phyloP scores from a whole-genome alignment of 169 alveolate genomes.

The Eimeria tenella region DNA sequence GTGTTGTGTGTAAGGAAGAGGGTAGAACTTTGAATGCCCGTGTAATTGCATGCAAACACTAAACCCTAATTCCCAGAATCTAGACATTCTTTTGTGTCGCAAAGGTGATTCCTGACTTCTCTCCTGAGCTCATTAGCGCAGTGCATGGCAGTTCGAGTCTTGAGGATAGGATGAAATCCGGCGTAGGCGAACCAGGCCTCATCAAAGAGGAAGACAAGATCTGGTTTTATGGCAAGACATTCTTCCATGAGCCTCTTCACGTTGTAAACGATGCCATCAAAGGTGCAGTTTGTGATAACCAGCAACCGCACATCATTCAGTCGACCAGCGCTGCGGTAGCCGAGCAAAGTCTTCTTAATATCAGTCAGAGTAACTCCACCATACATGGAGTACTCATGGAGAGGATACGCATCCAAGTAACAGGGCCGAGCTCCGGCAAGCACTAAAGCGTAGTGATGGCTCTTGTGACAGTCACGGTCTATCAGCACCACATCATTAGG shows the following conservation, averaged over 20 bases:
- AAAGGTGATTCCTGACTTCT: not conserved
- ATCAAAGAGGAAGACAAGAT: conserved; percentile 83
- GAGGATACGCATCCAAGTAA: conserved; percentile 85
- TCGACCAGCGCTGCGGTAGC: conserved; percentile 79
- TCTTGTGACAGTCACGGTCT: conserved; percentile 86
- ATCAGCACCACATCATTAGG: conserved; percentile 86
- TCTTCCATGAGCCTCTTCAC: conserved; percentile 84
- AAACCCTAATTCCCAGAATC: not conserved
- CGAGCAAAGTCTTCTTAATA: conserved; percentile 82
- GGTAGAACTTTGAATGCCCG: not conserved
- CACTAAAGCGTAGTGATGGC: conserved; percentile 86
- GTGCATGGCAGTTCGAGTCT: conserved; percentile 84
- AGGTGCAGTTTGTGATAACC: conserved; percentile 84
- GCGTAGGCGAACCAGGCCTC: conserved; percentile 88
- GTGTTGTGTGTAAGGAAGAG: not conserved
- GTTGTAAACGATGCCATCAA: conserved; percentile 86
- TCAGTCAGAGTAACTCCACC: conserved; percentile 84
- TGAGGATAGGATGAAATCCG: conserved; percentile 84
- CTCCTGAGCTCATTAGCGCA: conserved; percentile 83
- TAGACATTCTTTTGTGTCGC: not conserved
- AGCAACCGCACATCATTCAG: conserved; percentile 78
- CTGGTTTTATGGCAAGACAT: conserved; percentile 84
- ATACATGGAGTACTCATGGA: conserved; percentile 82
- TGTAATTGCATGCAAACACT: not conserved
- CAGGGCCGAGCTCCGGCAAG: conserved; percentile 84